Evolutionary conservation across 2,329 filamentous ascomycete genomes (phyloP), one percentile per base, ranked within the genome.

Genomic region (Colletotrichum tamarilloi): DNA sequence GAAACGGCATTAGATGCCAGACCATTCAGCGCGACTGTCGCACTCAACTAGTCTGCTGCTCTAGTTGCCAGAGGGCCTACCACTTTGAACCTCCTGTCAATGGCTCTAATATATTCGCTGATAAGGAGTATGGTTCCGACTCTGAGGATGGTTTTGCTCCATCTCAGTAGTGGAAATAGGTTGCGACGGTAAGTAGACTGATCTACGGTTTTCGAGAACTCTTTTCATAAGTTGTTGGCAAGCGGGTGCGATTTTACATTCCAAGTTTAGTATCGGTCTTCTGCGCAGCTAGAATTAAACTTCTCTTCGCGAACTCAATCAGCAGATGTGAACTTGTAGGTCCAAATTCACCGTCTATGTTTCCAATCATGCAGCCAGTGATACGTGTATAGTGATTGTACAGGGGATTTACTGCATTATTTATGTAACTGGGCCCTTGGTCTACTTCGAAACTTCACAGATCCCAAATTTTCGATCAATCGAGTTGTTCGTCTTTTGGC

Each of bases 71-170:
- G 42, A 42, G 35, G 22, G 16, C 72, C 22, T 74, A 74, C 16
- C 88, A 91, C 75, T 81, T 86, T 8, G 82, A 83, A 60, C 87
- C 88, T 14, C 84, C 91, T 14, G 86, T 91, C 74, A 86, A 90
- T 76, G 89, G 91, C 59, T 84, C 91, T 56, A 87, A 86, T 30
- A 88, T 91, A 77, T 78, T 88, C 73, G 85, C 90, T 19, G 30
- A n/a, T 6, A 12, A 46, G 6, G 24, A 9, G 19, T 22, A 12
- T 4, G 12, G 9, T 19, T 32, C 35, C 19, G 46, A 32, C 35
- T 32, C 30, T 8, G 35, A 49, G 53, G 24, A 28, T 30, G 7
- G 19, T 5, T 32, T n/a, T n/a, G 42, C 16, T 5, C 1, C n/a
- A 11, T 14, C 28, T 12, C 4, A 24, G n/a, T 5, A 53, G n/a